Evolutionary conservation across 805 yeast species (phyloP).

Genomic region (Pichia cabralensis): DNA sequence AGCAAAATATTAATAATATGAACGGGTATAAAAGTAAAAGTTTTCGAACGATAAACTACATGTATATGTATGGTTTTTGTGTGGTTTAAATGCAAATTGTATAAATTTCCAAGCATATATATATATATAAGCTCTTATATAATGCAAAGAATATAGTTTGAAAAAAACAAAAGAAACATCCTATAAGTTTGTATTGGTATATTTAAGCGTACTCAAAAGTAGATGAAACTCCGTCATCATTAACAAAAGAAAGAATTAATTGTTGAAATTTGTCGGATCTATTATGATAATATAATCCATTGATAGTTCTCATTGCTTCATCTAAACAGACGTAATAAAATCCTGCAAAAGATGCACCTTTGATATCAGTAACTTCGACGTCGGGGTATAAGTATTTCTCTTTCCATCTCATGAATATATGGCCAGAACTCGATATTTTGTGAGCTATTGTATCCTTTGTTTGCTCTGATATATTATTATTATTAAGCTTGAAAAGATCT

Average conservation of each 20-base stretch:
- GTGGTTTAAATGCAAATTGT: too few species aligned
- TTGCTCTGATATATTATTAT: too few species aligned
- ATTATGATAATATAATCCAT: conserved; percentile 76
- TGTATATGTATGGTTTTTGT: too few species aligned
- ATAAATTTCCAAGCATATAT: too few species aligned
- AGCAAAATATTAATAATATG: background rate
- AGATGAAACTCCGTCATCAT: conserved; percentile 35
- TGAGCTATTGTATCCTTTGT: too few species aligned
- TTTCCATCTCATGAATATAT: conserved; percentile 89
- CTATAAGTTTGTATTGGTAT: too few species aligned
- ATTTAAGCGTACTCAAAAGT: conserved; percentile 20
- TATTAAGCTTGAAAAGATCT: too few species aligned
- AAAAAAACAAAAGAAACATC: too few species aligned
- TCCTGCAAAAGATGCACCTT: conserved; percentile 84
- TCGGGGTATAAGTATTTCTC: conserved; percentile 82
- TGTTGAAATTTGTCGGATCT: conserved; percentile 75
- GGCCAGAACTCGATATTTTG: conserved; percentile 33
- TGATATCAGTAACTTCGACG: conserved; percentile 47
- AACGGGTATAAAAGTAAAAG: background rate
- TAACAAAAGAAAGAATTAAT: conserved; percentile 49
- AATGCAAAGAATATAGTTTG: too few species aligned
- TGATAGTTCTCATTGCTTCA: conserved; percentile 62
- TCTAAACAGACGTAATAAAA: conserved; percentile 82
- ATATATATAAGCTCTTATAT: too few species aligned
- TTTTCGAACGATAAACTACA: too few species aligned